A percentile compares a stretch with the other conserved stretches of the same genome.
Conservation (phyloP, 305 asterid genomes). For the Fraxinus greggii region DNA sequence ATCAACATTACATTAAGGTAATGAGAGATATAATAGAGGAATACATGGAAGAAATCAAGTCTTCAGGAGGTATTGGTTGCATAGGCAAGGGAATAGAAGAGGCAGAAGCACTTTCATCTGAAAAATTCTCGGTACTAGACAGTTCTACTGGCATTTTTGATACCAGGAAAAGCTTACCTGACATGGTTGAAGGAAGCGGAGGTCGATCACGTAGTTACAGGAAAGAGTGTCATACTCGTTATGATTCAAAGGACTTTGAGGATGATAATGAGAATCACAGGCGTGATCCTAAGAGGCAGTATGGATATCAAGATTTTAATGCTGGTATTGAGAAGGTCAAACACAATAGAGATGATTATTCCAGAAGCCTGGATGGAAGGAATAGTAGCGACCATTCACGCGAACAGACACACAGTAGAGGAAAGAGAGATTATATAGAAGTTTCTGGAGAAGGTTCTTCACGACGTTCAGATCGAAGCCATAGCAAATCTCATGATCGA, state of each 20-base stretch:
- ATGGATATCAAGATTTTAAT: slow-evolving; percentile 29
- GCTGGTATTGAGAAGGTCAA: slow-evolving; percentile 34
- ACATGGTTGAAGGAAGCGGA: slow-evolving; percentile 29
- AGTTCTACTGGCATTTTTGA: slow-evolving; percentile 33
- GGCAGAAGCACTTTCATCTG: slow-evolving; percentile 34
- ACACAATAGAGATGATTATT: slow-evolving; percentile 33
- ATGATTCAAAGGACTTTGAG: slow-evolving; percentile 31
- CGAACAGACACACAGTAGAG: slow-evolving; percentile 32
- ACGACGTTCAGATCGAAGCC: slow-evolving; percentile 36
- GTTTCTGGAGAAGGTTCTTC: slow-evolving; percentile 32
- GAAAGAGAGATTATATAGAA: slow-evolving; percentile 31
- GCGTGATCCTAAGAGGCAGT: slow-evolving; percentile 36
- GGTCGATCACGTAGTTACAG: slow-evolving; percentile 34
- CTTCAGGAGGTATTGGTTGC: slow-evolving; percentile 45
- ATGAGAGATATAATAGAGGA: slow-evolving; percentile 80
- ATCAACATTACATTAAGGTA: slow-evolving; percentile 44
- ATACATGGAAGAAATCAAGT: slow-evolving; percentile 77
- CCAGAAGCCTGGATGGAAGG: slow-evolving; percentile 39
- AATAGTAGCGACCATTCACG: slow-evolving; percentile 28
- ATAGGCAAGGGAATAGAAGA: slow-evolving; percentile 38
- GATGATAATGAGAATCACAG: slow-evolving; percentile 31
- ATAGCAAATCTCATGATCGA: slow-evolving; percentile 39
- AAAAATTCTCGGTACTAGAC: slow-evolving; percentile 30
- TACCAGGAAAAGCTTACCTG: slow-evolving; percentile 29
- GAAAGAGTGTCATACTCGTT: slow-evolving; percentile 29